A percentile compares a stretch with the other conserved stretches of the same genome.
Evolutionary conservation across 192 early-diverging fungal genomes (phyloP).

Genomic region (Coemansia nantahalensis): DNA sequence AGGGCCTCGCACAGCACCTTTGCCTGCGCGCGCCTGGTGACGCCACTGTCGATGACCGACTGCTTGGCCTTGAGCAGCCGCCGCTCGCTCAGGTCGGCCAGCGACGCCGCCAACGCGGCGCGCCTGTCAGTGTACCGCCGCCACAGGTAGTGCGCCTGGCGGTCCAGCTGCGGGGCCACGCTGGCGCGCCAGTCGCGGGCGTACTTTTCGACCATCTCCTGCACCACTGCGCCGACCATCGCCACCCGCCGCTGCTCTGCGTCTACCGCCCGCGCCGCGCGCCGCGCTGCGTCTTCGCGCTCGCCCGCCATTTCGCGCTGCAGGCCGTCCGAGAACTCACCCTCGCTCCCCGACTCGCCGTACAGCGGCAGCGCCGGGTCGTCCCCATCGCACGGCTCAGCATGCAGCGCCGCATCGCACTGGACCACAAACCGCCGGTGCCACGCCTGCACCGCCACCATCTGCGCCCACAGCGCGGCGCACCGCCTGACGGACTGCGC

Average conservation of each 20-base stretch:
- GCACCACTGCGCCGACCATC: constrained; percentile 4
- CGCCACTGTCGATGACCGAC: constrained; percentile 23
- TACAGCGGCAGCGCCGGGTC: constrained; percentile 42
- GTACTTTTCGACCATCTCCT: constrained; percentile 10
- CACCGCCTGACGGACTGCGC: neutral
- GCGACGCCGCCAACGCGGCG: neutral
- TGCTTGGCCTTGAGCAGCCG: constrained; percentile 17
- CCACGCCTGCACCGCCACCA: constrained; percentile 6
- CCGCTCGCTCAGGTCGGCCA: constrained; percentile 7
- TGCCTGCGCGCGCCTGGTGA: neutral
- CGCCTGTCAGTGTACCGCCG: neutral
- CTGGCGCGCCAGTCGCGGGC: constrained; percentile 15
- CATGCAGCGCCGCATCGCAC: neutral
- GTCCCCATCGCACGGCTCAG: neutral
- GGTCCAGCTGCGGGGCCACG: constrained; percentile 6
- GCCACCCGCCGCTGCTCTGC: constrained; percentile 9
- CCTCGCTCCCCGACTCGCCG: constrained; percentile 42
- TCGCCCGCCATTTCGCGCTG: constrained; percentile 23
- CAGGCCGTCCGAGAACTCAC: constrained; percentile 18
- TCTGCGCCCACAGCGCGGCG: neutral
- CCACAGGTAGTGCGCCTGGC: constrained; percentile 13
- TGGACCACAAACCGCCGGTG: constrained; percentile 2
- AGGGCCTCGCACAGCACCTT: constrained; percentile 11
- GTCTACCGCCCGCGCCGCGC: neutral
- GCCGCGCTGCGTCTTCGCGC: neutral